Evolutionary conservation across 169 alveolate genomes (phyloP), one percentile per base, ranked within the genome.

Genomic region (Babesia gibsoni): DNA sequence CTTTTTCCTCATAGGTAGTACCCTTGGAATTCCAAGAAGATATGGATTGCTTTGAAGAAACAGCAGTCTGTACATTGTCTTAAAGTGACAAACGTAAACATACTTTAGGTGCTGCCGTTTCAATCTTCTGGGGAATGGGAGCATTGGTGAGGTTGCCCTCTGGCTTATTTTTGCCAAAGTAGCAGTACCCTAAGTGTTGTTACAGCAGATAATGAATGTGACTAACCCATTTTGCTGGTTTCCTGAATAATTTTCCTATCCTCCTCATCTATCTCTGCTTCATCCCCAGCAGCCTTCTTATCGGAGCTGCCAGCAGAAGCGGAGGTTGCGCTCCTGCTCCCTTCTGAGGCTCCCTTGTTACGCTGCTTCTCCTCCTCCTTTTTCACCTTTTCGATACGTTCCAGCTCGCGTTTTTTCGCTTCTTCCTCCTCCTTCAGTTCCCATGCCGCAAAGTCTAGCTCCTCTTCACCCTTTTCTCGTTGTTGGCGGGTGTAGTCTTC

Each of bases 21-120:
- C 94, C 95, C 30, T 83, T 83, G 2, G 95, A 73, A 63, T 90
- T 90, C 95, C 95, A 90, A 3, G 95, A 89, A 16, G 94, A 89
- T 27, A 90, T 86, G 23, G 92, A 53, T 20, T 74, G 67, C 30
- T 61, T 33, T 25, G 37, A 4, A n/a, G 20, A 22, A 22, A 52
- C 74, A 20, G 35, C 25, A 18, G 43, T 20, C 86, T 77, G 49
- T 20, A 5, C 72, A 32, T 46, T 37, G 23, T 73, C 42, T 73
- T 39, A 45, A 48, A 20, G 45, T 25, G 33, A 32, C 59, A 36
- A 37, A 22, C 33, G 27, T 20, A 7, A 0, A 18, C 68, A 4
- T 37, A 78, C 84, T 50, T 74, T 67, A 25, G 61, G 23, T 30
- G 69, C 45, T 3, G 82, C 61, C 18, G 66, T 48, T 41, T 74